Evolutionary conservation across 1,284 basidiomycete species (phyloP).

Genomic region (Mycena citricolor): DNA sequence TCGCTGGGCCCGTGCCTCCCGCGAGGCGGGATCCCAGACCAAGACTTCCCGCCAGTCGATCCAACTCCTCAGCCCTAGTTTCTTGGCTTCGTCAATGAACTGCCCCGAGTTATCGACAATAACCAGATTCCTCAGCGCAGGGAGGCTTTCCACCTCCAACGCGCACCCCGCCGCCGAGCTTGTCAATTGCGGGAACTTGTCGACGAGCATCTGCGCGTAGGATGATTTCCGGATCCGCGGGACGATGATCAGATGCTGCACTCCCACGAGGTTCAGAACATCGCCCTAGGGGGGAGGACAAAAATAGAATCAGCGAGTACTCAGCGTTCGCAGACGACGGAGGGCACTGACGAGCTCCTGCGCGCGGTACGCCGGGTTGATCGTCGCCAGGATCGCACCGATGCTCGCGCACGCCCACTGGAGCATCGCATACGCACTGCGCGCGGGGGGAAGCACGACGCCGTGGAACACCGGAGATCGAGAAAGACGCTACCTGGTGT

Average conservation of each 20-base stretch:
- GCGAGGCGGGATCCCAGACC: constrained; percentile 55
- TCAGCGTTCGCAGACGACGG: not conserved
- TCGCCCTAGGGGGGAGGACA: constrained; percentile 45
- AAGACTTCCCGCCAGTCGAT: constrained; percentile 69
- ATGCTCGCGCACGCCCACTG: constrained; percentile 84
- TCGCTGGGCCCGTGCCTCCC: constrained; percentile 42
- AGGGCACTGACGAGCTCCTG: constrained; percentile 62
- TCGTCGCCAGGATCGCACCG: constrained; percentile 77
- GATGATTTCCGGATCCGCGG: constrained; percentile 67
- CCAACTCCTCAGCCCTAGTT: constrained; percentile 46
- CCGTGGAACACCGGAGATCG: not conserved
- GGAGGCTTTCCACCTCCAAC: constrained; percentile 62
- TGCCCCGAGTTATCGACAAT: constrained; percentile 64
- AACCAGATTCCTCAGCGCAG: constrained; percentile 64
- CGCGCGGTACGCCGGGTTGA: constrained; percentile 79
- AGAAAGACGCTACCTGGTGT: constrained; percentile 55
- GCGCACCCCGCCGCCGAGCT: constrained; percentile 45
- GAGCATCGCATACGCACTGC: constrained; percentile 73
- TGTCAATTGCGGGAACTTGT: constrained; percentile 60
- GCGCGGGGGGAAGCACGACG: constrained; percentile 1
- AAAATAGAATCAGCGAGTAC: constrained; percentile 1
- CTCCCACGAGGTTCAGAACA: constrained; percentile 65
- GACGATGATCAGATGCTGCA: constrained; percentile 72
- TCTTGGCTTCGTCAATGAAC: constrained; percentile 37
- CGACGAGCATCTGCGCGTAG: constrained; percentile 59